Conservation (phyloP, 169 alveolate species). For the Babesia gibsoni region DNA sequence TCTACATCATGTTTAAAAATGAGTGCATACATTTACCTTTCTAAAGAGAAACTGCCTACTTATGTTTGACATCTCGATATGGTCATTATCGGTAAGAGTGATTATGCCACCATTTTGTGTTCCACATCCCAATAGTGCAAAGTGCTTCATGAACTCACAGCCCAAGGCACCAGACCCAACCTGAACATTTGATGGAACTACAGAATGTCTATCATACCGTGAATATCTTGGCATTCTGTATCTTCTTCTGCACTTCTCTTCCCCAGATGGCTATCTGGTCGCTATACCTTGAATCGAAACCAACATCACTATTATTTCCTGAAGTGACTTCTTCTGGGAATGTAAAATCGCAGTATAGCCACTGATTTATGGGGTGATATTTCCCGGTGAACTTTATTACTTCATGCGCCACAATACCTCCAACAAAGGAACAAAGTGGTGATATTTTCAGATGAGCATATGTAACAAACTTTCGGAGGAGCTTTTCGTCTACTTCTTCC, state of each 20-base stretch:
- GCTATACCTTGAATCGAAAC: constrained; percentile 63
- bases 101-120: constrained; percentile 78
- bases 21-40: constrained; percentile 64
- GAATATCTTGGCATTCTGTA: constrained; percentile 59
- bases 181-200: constrained; percentile 54
- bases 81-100: constrained; percentile 96
- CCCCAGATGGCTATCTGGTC: constrained; percentile 71
- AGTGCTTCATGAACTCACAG: constrained; percentile 95
- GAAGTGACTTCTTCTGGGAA: constrained; percentile 40
- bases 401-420: constrained; percentile 96
- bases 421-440: constrained; percentile 95
- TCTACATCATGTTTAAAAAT: constrained; percentile 63
- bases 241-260: constrained; percentile 58
- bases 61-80: constrained; percentile 94
- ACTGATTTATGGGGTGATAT: constrained; percentile 94
- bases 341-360: constrained; percentile 93
- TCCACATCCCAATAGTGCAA: constrained; percentile 96
- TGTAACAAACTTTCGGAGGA: constrained; percentile 78
- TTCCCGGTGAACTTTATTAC: constrained; percentile 98
- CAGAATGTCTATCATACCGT: background rate
- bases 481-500: constrained; percentile 82
- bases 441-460: constrained; percentile 83
- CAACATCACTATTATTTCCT: constrained; percentile 47
- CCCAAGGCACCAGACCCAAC: constrained; percentile 99
- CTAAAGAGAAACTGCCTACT: constrained; percentile 97